Evolutionary conservation across 768 basidiomycete genomes (phyloP), one percentile per base, ranked within the genome.

Genomic region (Phlebiopsis gigantea): DNA sequence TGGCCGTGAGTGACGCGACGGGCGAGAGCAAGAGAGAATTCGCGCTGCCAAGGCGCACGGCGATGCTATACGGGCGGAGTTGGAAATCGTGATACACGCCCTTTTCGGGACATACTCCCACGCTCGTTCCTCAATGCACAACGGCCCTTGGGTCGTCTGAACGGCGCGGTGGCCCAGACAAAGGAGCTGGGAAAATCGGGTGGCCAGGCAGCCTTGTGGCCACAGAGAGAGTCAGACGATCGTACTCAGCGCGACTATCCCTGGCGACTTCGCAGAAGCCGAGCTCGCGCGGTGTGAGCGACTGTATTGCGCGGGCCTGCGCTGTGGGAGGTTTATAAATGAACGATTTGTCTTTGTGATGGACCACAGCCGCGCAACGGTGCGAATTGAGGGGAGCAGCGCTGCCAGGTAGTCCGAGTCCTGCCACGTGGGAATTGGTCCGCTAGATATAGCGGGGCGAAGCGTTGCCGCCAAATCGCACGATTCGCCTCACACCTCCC

Each of bases 1-100:
- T 22, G 65, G 59, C 53, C 51, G 60, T 56, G 55, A 31, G 58
- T 42, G 53, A 53, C 58, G 58, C 44, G 53, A 53, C 58, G 53
- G 58, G 53, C 51, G 47, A 30, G 44, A 55, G 42, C 52, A 50
- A 59, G 53, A 59, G 44, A 50, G 58, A 42, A 49, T 34, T 53
- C 59, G 58, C 59, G 50, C 26, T 43, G n/a, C 29, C 28, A 55
- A 57, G 55, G 59, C 55, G 59, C 59, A 44, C 42, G 30, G 46
- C 55, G 48, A 17, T 48, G 55, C 44, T 46, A 46, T 56, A 47
- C 44, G 7, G 21, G 59, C 59, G 59, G 59, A 60, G 59, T 49
- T 57, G 51, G 25, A 59, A 58, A 39, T 45, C 14, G n/a, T 45
- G 58, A 31, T 22, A 15, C 39, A 44, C 24, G 25, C 19, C 22